Evolutionary conservation across 345 rosid genomes (phyloP).

Genomic region (Eucalyptus pauciflora): DNA sequence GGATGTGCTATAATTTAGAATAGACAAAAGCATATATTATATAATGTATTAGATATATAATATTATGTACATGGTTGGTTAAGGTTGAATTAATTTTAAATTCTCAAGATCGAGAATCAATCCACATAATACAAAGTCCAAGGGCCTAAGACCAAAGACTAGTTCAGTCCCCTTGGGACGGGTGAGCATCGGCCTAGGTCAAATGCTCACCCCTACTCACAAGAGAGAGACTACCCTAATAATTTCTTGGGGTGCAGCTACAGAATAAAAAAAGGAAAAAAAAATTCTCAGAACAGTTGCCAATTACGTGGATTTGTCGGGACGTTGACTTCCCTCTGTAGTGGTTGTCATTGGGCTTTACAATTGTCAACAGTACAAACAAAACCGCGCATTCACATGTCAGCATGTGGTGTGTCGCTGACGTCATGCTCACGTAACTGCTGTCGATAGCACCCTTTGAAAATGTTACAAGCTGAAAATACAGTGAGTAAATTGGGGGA

Average conservation of each 20-base stretch:
- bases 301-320: background rate
- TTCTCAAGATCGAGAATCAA: too few relatives aligned
- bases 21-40: too few relatives aligned
- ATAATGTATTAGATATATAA: too few relatives aligned
- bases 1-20: too few relatives aligned
- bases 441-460: background rate
- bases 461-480: background rate
- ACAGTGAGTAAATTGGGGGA: background rate
- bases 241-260: background rate
- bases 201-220: background rate
- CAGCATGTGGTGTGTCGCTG: background rate
- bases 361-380: background rate
- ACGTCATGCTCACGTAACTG: background rate
- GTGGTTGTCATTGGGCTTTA: background rate
- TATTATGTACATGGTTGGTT: fast-evolving
- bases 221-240: background rate
- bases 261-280: background rate
- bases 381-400: background rate
- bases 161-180: too few relatives aligned
- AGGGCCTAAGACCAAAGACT: fast-evolving
- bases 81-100: too few relatives aligned
- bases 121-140: fast-evolving
- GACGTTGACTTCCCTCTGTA: background rate
- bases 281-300: background rate
- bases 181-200: fast-evolving